Evolutionary conservation across 805 yeast genomes (phyloP), one percentile per base, ranked within the genome.

Genomic region (Saturnispora besseyi): DNA sequence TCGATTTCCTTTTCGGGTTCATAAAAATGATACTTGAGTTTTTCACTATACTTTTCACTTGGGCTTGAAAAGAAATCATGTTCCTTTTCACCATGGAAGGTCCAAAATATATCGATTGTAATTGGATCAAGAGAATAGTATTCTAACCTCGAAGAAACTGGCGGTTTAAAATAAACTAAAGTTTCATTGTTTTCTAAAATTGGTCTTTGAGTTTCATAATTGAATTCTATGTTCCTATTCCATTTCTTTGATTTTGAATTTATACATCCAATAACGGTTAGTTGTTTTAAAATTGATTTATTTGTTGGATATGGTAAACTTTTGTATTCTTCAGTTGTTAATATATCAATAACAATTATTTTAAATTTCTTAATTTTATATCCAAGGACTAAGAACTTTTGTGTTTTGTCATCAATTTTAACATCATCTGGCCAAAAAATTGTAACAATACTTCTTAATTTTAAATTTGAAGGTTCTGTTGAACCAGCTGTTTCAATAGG

Each of bases 71-170:
- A 46, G 33, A 55, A 55, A 9, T 51, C 45, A 3, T 49, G 15
- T 18, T 45, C 46, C 6, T 51, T 53, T 12, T 29, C 36, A 18
- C 56, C 57, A n/a, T 52, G 53, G 11, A 56, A 47, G 5, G 60
- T 60, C 69, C 68, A 65, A 41, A 73, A 72, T 3, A 76, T 72
- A 54, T 82, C 83, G 9, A 89, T 72, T 3, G 79, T 67, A 3
- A 88, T 84, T 0, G 96, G 95, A n/a, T 73, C 68, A 3, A 82
- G 62, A 0, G 96, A 82, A 55, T 79, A 84, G 62, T 85, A 87
- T 56, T 89, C 96, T 72, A 90, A 73, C 51, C 77, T 75, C 29
- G 72, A 72, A 18, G 84, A 78, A 41, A 76, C 74, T 0, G 97
- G 97, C 1, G 93, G 84, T 26, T 76, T 75, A 60, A 79, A 89